Percentiles rank a stretch among this genome's conserved stretches.
These are phyloP conservation scores for Ceratorhiza oryzae-sativae DNA, from an alignment of 1,284 basidiomycete genomes.

Conservation along the genomic window DNA sequence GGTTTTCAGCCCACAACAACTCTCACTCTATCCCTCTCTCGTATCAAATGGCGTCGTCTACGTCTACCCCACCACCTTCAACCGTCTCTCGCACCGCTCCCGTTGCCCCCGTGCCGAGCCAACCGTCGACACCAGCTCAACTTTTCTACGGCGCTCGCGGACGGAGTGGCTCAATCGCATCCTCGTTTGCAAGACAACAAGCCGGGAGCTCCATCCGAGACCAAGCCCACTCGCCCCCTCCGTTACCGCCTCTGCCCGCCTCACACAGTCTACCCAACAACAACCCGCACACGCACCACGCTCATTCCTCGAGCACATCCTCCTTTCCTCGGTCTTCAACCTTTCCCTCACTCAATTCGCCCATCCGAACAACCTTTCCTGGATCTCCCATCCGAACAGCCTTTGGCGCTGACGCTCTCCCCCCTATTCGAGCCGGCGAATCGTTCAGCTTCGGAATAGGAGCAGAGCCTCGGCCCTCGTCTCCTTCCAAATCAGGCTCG, in stretches of 20 bases:
- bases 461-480: neutral
- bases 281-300: constrained; percentile 5
- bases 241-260: constrained; percentile 14
- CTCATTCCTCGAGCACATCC: constrained; percentile 10
- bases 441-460: neutral
- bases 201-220: neutral
- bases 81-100: neutral
- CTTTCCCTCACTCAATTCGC: constrained; percentile 22
- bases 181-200: constrained; percentile 37
- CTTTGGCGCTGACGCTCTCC: constrained; percentile 7
- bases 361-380: constrained; percentile 12
- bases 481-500: neutral
- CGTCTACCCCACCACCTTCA: constrained; percentile 12
- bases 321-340: constrained; percentile 28
- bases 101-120: neutral
- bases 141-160: constrained; percentile 34
- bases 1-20: neutral
- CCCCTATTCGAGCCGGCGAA: constrained; percentile 31
- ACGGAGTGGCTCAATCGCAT: constrained; percentile 31
- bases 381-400: constrained; percentile 23
- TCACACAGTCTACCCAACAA: neutral
- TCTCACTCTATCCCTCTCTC: neutral
- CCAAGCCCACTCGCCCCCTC: constrained; percentile 11
- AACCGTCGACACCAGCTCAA: constrained; percentile 16
- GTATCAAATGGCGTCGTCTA: constrained; percentile 21